Evolutionary conservation across 768 basidiomycete genomes (phyloP).

Genomic region (Mycena sanguinolenta): DNA sequence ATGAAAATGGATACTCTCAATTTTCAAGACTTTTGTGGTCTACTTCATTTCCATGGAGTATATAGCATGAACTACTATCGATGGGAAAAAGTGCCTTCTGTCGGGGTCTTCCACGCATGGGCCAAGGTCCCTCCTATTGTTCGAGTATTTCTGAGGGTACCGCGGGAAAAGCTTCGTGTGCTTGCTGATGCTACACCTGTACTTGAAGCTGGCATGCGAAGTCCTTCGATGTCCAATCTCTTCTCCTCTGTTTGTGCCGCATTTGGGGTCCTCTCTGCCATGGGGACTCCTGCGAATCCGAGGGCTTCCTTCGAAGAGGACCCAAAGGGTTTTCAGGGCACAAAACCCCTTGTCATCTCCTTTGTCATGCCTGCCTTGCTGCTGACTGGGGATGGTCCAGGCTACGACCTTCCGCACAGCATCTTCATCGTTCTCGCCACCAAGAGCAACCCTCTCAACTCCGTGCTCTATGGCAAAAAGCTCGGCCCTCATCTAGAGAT

Average conservation of each 20-base stretch:
- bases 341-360: constrained; percentile 20
- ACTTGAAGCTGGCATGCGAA: constrained; percentile 28
- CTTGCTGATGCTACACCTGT: constrained; percentile 13
- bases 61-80: constrained; percentile 39
- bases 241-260: constrained; percentile 36
- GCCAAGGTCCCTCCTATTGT: constrained; percentile 28
- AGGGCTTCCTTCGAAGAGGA: constrained; percentile 39
- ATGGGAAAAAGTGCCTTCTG: constrained; percentile 23
- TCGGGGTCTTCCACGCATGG: constrained; percentile 39
- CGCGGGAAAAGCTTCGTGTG: constrained; percentile 32
- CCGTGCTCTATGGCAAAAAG: constrained; percentile 8
- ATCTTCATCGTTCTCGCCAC: constrained; percentile 13
- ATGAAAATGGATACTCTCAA: constrained; percentile 47
- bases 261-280: constrained; percentile 29
- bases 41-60: constrained; percentile 51
- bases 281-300: constrained; percentile 32
- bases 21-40: constrained; percentile 55
- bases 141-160: constrained; percentile 35
- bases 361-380: constrained; percentile 24
- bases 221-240: constrained; percentile 27
- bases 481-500: constrained; percentile 20
- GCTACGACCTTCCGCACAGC: constrained; percentile 15
- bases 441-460: constrained; percentile 21
- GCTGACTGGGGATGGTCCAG: constrained; percentile 12
- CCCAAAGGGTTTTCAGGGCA: constrained; percentile 20